These are phyloP conservation scores for Pouteria campechiana DNA, from an alignment of 179 eudicot genomes.

Conservation along the genomic window DNA sequence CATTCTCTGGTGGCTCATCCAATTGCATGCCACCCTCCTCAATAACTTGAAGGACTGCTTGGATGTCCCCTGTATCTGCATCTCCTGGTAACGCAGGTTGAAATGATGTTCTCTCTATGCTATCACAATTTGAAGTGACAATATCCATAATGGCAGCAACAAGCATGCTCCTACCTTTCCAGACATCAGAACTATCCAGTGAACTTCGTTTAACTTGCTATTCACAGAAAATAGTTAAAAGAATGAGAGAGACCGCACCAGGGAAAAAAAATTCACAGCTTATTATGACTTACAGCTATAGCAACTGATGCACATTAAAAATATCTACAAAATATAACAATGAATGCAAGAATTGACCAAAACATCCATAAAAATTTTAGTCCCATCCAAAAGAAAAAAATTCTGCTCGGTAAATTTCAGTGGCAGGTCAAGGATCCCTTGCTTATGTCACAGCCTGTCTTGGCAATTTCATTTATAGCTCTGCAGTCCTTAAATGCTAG, in stretches of 20 bases:
- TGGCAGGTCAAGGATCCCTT: no score
- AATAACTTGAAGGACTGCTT: conserved; percentile 88
- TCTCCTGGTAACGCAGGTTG: conserved; percentile 60
- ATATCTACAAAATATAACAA: no score
- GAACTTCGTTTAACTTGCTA: conserved; percentile 78
- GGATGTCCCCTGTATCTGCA: conserved; percentile 91
- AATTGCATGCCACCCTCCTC: conserved; percentile 89
- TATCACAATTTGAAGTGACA: conserved; percentile 80
- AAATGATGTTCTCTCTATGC: conserved; percentile 35
- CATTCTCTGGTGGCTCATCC: conserved; percentile 54
- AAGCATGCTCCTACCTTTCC: conserved; percentile 99
- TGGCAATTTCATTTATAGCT: no score
- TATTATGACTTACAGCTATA: no score
- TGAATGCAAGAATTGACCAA: no score
- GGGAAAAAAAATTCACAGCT: no score
- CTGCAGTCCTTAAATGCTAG: no score
- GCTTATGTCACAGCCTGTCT: no score
- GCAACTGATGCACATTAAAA: no score
- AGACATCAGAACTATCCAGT: conserved; percentile 68
- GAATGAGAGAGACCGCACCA: conserved; percentile 11
- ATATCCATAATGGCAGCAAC: conserved; percentile 98
- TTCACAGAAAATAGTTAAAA: conserved; percentile 27
- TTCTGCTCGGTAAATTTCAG: no score
- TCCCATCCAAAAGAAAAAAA: no score
- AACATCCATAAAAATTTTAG: no score